Evolutionary conservation across 495 filamentous ascomycete species (phyloP).

Genomic region (Tuber aestivum): DNA sequence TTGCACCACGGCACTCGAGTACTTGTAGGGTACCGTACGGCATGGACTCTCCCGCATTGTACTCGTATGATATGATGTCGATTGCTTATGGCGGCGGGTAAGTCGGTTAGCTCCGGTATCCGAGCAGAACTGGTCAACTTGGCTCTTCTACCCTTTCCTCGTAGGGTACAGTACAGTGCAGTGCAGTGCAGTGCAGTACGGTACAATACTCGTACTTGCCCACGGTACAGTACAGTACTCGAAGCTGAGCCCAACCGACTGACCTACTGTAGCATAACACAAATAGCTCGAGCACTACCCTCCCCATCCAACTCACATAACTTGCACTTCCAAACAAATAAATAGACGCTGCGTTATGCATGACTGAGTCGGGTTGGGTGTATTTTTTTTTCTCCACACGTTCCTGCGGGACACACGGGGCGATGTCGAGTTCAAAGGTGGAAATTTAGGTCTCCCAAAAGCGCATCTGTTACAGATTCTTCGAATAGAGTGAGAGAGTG

Average conservation of each 20-base stretch:
- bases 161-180: no score
- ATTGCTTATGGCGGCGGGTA: not conserved
- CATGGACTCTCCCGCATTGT: not conserved
- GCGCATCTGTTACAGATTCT: not conserved
- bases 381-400: conserved; percentile 2
- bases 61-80: not conserved
- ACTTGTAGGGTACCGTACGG: no score
- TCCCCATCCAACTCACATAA: not conserved
- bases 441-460: not conserved
- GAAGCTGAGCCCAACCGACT: not conserved
- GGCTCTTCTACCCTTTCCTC: not conserved
- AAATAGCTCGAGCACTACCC: not conserved
- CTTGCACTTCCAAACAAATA: not conserved
- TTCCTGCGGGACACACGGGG: not conserved
- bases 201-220: not conserved
- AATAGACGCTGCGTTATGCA: not conserved
- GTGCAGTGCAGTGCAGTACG: no score
- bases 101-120: not conserved
- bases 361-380: not conserved
- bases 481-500: not conserved
- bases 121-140: not conserved
- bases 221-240: not conserved
- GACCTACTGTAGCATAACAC: not conserved
- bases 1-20: not conserved
- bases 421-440: not conserved